phyloP scores from a whole-genome alignment of 495 filamentous ascomycete genomes.

The Bacidia rubella region DNA sequence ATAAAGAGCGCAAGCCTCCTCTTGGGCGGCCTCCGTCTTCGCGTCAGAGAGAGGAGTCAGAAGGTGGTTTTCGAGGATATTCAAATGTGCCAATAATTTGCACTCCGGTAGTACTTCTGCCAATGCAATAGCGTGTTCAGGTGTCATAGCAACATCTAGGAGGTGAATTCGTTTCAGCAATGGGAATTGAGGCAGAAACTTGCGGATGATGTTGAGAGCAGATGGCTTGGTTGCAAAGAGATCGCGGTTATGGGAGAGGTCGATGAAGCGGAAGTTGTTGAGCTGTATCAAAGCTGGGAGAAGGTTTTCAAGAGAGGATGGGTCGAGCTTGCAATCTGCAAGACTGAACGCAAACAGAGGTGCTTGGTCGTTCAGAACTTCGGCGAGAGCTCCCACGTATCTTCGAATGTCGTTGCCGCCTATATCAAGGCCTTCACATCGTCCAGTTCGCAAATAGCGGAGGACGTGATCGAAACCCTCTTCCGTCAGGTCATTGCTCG shows the following conservation, averaged over 20 bases:
- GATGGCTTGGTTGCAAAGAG: constrained; percentile 65
- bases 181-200: constrained; percentile 73
- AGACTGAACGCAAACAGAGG: constrained; percentile 72
- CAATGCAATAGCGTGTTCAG: constrained; percentile 78
- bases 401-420: constrained; percentile 76
- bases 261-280: constrained; percentile 71
- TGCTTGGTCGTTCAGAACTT: constrained; percentile 44
- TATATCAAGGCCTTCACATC: constrained; percentile 84
- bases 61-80: constrained; percentile 69
- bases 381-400: constrained; percentile 52
- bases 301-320: constrained; percentile 55
- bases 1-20: constrained; percentile 89
- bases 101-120: constrained; percentile 82
- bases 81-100: constrained; percentile 71
- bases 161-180: constrained; percentile 76
- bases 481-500: constrained; percentile 60
- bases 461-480: constrained; percentile 64
- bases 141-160: constrained; percentile 67
- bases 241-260: constrained; percentile 76
- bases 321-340: constrained; percentile 71
- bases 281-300: constrained; percentile 62
- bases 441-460: constrained; percentile 54
- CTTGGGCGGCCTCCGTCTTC: constrained; percentile 56
- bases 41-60: constrained; percentile 54
- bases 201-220: constrained; percentile 60